These are phyloP conservation scores for Tolypocladium amazonense DNA, from an alignment of 2,329 filamentous ascomycete genomes.

Conservation along the genomic window DNA sequence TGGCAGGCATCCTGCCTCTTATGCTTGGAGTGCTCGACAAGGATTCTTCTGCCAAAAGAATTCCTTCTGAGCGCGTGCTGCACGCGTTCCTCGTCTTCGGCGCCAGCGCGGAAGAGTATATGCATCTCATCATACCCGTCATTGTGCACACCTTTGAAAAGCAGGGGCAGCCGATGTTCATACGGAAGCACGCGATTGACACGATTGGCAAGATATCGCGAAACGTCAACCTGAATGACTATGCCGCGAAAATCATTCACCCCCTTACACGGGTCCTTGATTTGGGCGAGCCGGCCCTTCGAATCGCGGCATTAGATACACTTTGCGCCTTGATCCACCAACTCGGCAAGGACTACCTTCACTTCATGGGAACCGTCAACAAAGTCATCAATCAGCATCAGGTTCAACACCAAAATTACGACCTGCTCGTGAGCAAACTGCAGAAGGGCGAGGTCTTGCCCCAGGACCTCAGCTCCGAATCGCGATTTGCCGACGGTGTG, in stretches of 20 bases:
- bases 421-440: slow-evolving; percentile 82
- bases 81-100: slow-evolving; percentile 96
- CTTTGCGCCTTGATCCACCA: slow-evolving; percentile 93
- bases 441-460: slow-evolving; percentile 93
- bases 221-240: slow-evolving; percentile 95
- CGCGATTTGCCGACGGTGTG: slow-evolving; percentile 63
- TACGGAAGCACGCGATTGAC: slow-evolving; percentile 85
- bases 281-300: slow-evolving; percentile 59
- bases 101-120: slow-evolving; percentile 92
- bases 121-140: slow-evolving; percentile 95
- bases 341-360: slow-evolving; percentile 86
- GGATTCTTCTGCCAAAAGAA: slow-evolving; percentile 64
- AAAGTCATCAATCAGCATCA: slow-evolving; percentile 72
- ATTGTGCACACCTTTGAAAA: slow-evolving; percentile 94
- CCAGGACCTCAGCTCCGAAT: slow-evolving; percentile 82
- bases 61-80: slow-evolving; percentile 78
- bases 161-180: slow-evolving; percentile 64
- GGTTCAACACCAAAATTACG: slow-evolving; percentile 83
- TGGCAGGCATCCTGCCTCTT: slow-evolving; percentile 77
- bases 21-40: slow-evolving; percentile 93
- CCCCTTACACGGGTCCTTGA: slow-evolving; percentile 76
- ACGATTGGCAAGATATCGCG: slow-evolving; percentile 89
- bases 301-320: slow-evolving; percentile 80
- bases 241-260: slow-evolving; percentile 92
- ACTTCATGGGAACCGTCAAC: slow-evolving; percentile 89